Evolutionary conservation across 2,329 filamentous ascomycete species (phyloP).

Genomic region (Stemphylium vesicarium): DNA sequence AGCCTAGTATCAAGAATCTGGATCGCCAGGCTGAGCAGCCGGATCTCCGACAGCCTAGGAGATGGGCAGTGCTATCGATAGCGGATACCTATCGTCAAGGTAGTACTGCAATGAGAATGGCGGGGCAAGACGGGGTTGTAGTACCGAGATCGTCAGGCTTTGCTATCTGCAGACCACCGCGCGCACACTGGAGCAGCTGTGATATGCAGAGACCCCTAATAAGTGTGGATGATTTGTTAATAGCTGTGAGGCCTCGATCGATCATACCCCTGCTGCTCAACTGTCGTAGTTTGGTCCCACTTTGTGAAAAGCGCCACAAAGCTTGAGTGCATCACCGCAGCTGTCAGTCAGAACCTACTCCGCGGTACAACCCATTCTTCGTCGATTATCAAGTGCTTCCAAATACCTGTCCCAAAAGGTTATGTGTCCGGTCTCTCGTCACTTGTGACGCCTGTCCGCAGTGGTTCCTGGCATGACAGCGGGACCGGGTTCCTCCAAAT

Average conservation of each 20-base stretch:
- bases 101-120: conserved; percentile 7
- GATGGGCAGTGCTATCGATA: neutral
- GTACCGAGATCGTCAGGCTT: neutral
- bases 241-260: neutral
- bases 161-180: neutral
- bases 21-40: neutral
- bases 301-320: conserved; percentile 41
- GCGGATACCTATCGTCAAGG: conserved; percentile 7
- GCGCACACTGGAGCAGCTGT: neutral
- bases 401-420: neutral
- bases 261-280: conserved; percentile 10
- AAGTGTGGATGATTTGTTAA: neutral
- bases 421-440: conserved; percentile 13
- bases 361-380: neutral
- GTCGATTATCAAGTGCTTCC: neutral
- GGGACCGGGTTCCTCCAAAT: conserved; percentile 10
- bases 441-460: conserved; percentile 16
- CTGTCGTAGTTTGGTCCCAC: conserved; percentile 18
- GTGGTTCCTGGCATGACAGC: conserved; percentile 13
- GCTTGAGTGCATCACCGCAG: conserved; percentile 37
- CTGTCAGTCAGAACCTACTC: conserved; percentile 28
- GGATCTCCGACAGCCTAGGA: neutral
- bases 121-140: conserved; percentile 2
- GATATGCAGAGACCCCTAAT: neutral
- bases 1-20: neutral